Conservation (phyloP, 2,329 filamentous ascomycete genomes). For the Boeremia lycopersici region DNA sequence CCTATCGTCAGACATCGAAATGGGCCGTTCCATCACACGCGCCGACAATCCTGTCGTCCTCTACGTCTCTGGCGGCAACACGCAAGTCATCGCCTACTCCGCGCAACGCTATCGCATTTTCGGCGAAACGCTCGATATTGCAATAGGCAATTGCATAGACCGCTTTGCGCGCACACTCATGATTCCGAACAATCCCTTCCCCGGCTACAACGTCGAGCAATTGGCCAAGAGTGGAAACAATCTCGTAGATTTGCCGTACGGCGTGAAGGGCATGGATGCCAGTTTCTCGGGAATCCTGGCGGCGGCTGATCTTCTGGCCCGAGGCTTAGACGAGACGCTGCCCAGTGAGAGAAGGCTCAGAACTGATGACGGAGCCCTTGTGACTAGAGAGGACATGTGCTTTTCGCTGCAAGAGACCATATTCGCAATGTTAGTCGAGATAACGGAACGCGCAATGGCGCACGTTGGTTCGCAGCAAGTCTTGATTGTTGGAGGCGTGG, state of each 20-base stretch:
- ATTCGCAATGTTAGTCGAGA: slow-evolving; percentile 97
- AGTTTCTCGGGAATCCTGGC: slow-evolving; percentile 93
- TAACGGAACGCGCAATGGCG: slow-evolving; percentile 97
- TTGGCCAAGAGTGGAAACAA: slow-evolving; percentile 75
- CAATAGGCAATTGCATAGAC: slow-evolving; percentile 96
- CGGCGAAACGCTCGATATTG: slow-evolving; percentile 95
- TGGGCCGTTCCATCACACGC: slow-evolving; percentile 92
- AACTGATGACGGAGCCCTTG: slow-evolving; percentile 59
- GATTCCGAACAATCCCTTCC: slow-evolving; percentile 94
- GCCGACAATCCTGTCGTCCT: slow-evolving; percentile 91
- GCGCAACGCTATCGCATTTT: slow-evolving; percentile 96
- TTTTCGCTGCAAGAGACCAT: slow-evolving; percentile 96
- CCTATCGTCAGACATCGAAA: slow-evolving; percentile 76
- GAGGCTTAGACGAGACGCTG: slow-evolving; percentile 59
- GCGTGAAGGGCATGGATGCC: slow-evolving; percentile 98
- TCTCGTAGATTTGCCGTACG: slow-evolving; percentile 87
- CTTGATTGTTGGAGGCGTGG: slow-evolving; percentile 92
- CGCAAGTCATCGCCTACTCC: slow-evolving; percentile 96
- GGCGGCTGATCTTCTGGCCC: slow-evolving; percentile 78
- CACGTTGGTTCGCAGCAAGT: slow-evolving; percentile 92
- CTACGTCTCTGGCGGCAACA: slow-evolving; percentile 95
- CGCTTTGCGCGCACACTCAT: slow-evolving; percentile 88
- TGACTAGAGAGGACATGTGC: slow-evolving; percentile 85
- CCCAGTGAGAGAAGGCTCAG: slow-evolving; percentile 47
- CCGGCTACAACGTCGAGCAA: slow-evolving; percentile 98